These are phyloP conservation scores for Geotrichum siamense DNA, from an alignment of 1,139 yeast species.

Conservation along the genomic window DNA sequence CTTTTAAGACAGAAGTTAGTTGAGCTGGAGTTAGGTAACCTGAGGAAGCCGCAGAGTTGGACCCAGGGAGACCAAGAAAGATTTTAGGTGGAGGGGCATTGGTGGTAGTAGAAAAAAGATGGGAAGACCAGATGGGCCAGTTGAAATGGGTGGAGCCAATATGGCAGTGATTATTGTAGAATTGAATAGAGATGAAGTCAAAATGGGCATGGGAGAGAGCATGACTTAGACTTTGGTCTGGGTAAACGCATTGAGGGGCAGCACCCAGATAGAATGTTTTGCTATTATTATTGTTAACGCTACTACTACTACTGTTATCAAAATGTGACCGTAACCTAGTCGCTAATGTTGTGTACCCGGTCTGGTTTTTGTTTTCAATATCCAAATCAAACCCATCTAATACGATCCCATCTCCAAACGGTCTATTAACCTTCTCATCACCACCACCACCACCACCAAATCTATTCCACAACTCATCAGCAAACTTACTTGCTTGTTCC, in stretches of 20 bases:
- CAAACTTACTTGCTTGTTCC: constrained; percentile 56
- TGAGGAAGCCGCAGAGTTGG: constrained; percentile 56
- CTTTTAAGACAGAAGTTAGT: constrained; percentile 23
- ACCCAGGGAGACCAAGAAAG: constrained; percentile 68
- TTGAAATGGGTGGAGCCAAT: constrained; percentile 34
- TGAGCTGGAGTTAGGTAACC: constrained; percentile 41
- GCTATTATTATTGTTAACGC: too few species aligned
- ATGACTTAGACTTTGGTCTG: constrained; percentile 74
- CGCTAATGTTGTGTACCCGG: constrained; percentile 50
- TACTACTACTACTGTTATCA: constrained; percentile 21
- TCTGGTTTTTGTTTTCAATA: constrained; percentile 48
- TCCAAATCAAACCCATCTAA: constrained; percentile 70
- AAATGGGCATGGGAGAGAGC: constrained; percentile 52
- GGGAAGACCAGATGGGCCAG: constrained; percentile 75
- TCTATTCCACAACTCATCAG: constrained; percentile 68
- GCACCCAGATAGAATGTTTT: constrained; percentile 67
- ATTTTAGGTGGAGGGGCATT: constrained; percentile 49
- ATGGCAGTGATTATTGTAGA: constrained; percentile 79
- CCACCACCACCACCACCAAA: constrained; percentile 65
- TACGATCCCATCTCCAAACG: constrained; percentile 60
- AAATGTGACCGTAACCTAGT: constrained; percentile 48
- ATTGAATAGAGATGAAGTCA: constrained; percentile 85
- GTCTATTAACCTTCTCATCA: constrained; percentile 52
- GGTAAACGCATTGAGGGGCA: constrained; percentile 92
- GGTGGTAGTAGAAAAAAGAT: constrained; percentile 65